Evolutionary conservation across 2,329 filamentous ascomycete genomes (phyloP).

Genomic region (Paecilomyces dactylethromorphus): DNA sequence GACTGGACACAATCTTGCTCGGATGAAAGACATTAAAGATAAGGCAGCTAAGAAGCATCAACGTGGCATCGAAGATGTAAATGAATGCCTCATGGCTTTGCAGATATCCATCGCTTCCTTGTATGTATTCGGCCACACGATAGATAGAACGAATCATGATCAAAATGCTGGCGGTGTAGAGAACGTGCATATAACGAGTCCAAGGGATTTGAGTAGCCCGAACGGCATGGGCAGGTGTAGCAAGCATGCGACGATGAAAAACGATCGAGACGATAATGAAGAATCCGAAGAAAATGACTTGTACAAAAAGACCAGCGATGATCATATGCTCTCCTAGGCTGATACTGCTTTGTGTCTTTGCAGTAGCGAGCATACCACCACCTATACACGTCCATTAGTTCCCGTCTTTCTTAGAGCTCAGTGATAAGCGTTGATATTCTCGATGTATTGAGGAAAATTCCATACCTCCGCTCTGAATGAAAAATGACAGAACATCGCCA

Average conservation of each 20-base stretch:
- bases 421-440: not conserved
- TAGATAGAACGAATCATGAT: conserved; percentile 27
- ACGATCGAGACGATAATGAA: conserved; percentile 47
- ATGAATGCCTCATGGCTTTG: conserved; percentile 22
- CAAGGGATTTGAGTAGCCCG: conserved; percentile 2
- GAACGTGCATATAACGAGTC: conserved; percentile 10
- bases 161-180: conserved; percentile 19
- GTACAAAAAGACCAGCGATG: conserved; percentile 50
- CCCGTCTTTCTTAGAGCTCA: not conserved
- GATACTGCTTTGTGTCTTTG: conserved; percentile 8
- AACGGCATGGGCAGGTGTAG: not conserved
- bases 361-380: conserved; percentile 21
- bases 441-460: not conserved
- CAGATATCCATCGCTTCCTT: conserved; percentile 24
- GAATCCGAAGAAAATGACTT: conserved; percentile 52
- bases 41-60: conserved; percentile 15
- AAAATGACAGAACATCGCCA: conserved; percentile 22
- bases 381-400: conserved; percentile 8
- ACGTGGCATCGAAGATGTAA: conserved; percentile 26
- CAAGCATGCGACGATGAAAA: conserved; percentile 40
- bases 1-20: not conserved
- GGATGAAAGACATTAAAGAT: not conserved
- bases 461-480: conserved; percentile 21
- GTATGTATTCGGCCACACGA: conserved; percentile 24
- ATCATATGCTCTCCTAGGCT: conserved; percentile 36